Base-by-base conservation (phyloP, 148 eudicot species). In the Nyssa sinensis region DNA sequence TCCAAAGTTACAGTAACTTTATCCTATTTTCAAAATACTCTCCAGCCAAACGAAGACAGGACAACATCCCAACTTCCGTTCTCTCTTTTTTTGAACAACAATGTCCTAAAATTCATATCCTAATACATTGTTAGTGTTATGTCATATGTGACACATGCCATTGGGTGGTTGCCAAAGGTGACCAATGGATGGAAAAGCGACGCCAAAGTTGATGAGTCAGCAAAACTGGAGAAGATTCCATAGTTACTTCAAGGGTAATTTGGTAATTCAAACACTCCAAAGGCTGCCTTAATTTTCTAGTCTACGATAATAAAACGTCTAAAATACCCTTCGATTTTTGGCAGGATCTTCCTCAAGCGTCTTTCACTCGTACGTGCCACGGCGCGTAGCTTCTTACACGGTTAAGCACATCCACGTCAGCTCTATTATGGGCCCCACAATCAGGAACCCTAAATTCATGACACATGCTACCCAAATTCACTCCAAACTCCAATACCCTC, bases 361-460 rank as follows among this genome's bases (percentile, higher is more conserved):
- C 7, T 55, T n/a, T 1, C 0, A 17, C 19, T 55, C 59, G 25
- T 19, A 55, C 59, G 59, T 55, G 59, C 24, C 23, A 55, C 17
- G 5, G 58, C 59, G 59, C 59, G 59, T 55, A 19, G 31, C 67
- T 32, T 64, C 67, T 30, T 61, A 23, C 82, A 69, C 53, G 72
- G 24, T 19, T 24, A 58, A 33, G 24, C 57, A 9, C 29, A 10
- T 33, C 81, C 77, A 67, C 77, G 77, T 73, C 82, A 74, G 28
- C 77, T 17, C 14, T 35, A 0, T 8, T 69, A 14, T 64, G 72
- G 81, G 76, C 21, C 76, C 81, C 67, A 74, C n/a, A 1, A 5
- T 27, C 65, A 35, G 63, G 32, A 77, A 78, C 80, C 80, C 76
- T 78, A 78, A 72, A 65, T 63, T 51, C 70, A 49, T 19, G 31